Percentiles rank a stretch among this genome's conserved stretches.
These are phyloP conservation scores for Eucalyptus tenuipes DNA, from an alignment of 345 rosid species.

Conservation along the genomic window DNA sequence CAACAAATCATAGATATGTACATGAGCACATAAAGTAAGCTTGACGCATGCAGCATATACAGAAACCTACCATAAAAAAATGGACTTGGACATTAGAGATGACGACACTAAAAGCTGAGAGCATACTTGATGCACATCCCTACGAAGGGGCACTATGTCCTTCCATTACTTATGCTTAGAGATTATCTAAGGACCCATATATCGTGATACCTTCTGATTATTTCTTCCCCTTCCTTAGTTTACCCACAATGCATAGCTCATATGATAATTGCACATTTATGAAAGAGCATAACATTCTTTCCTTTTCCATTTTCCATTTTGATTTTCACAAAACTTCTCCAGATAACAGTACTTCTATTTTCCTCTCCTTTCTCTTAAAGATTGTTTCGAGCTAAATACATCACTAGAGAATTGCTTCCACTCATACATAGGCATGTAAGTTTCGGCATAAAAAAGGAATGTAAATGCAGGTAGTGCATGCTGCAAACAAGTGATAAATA, in stretches of 20 bases:
- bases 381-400: neutral
- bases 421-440: neutral
- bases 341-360: neutral
- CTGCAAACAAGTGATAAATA: conserved; percentile 1
- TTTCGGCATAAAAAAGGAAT: neutral
- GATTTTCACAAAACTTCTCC: neutral
- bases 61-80: neutral
- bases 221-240: neutral
- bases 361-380: neutral
- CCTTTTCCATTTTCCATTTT: neutral
- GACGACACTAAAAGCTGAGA: neutral
- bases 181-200: neutral
- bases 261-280: neutral
- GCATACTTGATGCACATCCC: neutral
- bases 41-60: neutral
- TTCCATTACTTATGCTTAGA: neutral
- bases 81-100: neutral
- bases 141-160: neutral
- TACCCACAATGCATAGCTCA: neutral
- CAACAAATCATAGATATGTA: neutral
- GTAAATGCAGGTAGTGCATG: neutral
- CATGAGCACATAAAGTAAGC: neutral
- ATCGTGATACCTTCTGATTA: neutral
- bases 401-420: neutral
- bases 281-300: neutral